Conservation (phyloP, 305 asterid genomes). For the Salvia sclarea region DNA sequence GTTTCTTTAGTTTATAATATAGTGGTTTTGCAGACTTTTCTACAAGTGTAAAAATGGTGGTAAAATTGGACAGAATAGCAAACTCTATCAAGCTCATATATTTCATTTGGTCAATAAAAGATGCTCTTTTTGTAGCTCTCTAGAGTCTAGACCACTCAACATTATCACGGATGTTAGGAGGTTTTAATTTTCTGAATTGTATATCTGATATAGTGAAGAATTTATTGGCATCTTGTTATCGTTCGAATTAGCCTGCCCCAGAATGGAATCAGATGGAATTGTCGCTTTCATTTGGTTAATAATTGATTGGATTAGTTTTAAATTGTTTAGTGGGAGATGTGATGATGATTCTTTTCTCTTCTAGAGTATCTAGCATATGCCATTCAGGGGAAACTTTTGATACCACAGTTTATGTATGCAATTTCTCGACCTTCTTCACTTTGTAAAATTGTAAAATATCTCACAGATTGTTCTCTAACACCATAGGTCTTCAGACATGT, state of each 20-base stretch:
- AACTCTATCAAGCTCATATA: background rate
- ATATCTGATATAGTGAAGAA: conserved; percentile 10
- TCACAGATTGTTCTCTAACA: background rate
- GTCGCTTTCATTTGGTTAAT: conserved; percentile 27
- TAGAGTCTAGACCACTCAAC: conserved; percentile 2
- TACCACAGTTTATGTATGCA: background rate
- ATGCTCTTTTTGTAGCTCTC: background rate
- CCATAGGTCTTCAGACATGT: background rate
- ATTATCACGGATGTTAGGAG: background rate
- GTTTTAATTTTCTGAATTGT: conserved; percentile 20
- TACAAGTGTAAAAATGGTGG: background rate
- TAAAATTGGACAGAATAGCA: background rate
- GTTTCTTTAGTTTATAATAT: background rate
- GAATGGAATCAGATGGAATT: background rate
- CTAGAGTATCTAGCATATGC: conserved; percentile 26
- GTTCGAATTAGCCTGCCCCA: background rate
- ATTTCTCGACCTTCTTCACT: background rate
- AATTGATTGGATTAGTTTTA: conserved; percentile 13
- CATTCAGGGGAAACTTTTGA: conserved; percentile 27
- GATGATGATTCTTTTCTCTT: background rate
- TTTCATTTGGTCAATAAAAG: conserved; percentile 4
- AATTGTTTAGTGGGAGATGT: background rate
- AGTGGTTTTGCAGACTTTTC: background rate
- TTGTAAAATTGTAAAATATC: background rate
- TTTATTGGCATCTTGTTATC: conserved; percentile 23